A percentile compares a stretch with the other conserved stretches of the same genome.
Conservation (phyloP, 83 land plant genomes). For the Thuja plicata region DNA sequence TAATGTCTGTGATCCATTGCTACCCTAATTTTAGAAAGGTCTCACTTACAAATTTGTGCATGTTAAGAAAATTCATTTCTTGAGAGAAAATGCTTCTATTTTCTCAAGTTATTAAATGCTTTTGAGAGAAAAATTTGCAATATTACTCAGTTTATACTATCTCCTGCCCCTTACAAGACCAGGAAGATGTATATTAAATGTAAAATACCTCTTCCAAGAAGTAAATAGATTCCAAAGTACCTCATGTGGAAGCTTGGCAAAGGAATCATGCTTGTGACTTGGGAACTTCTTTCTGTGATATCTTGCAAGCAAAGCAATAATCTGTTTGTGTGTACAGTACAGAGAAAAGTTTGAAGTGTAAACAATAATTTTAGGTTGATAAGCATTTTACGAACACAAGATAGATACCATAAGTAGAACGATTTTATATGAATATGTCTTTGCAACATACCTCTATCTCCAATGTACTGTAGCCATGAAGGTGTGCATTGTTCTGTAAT, state of each 20-base stretch:
- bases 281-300: constrained; percentile 49
- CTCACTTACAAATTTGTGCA: not conserved
- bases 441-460: constrained; percentile 36
- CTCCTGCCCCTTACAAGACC: not conserved
- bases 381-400: not conserved
- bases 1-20: not conserved
- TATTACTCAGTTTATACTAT: not conserved
- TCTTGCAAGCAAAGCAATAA: constrained; percentile 42
- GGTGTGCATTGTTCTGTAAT: constrained; percentile 38
- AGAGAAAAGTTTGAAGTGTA: not conserved
- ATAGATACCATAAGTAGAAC: not conserved
- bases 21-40: not conserved
- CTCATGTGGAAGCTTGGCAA: constrained; percentile 25
- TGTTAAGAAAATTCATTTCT: not conserved
- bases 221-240: constrained; percentile 11
- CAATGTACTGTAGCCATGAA: constrained; percentile 29
- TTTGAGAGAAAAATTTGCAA: not conserved
- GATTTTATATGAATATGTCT: not conserved
- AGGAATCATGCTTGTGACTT: constrained; percentile 7
- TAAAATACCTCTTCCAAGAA: not conserved
- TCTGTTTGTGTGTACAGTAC: constrained; percentile 15
- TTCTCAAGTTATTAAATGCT: not conserved
- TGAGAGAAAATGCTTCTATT: not conserved
- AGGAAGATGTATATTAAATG: not conserved
- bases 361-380: not conserved